These are phyloP conservation scores for Aspergillus haitiensis DNA, from an alignment of 495 filamentous ascomycete species.

Conservation along the genomic window DNA sequence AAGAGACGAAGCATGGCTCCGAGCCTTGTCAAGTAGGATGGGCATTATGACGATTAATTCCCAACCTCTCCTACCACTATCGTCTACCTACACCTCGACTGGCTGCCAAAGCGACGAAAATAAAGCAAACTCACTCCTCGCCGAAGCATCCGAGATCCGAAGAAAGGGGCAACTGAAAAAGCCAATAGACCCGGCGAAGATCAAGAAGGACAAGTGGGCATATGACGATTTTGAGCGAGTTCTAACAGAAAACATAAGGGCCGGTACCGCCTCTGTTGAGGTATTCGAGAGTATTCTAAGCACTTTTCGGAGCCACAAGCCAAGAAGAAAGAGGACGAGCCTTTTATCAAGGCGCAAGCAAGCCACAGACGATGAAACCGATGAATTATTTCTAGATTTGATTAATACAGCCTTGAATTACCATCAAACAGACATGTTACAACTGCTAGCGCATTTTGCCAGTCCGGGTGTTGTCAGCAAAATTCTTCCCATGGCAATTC, in stretches of 20 bases:
- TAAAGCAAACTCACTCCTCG: conserved; percentile 12
- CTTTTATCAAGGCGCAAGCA: conserved; percentile 14
- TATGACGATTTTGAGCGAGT: conserved; percentile 16
- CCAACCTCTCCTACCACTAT: conserved; percentile 5
- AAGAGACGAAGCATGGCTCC: conserved; percentile 16
- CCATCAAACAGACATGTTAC: conserved; percentile 15
- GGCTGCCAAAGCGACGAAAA: conserved; percentile 7
- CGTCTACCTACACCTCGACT: not conserved
- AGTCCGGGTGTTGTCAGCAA: conserved; percentile 10
- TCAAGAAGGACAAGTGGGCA: conserved; percentile 19
- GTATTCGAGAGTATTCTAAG: conserved; percentile 14
- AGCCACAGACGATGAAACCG: conserved; percentile 10
- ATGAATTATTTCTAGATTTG: conserved; percentile 10
- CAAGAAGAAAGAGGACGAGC: conserved; percentile 13
- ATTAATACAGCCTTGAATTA: conserved; percentile 12
- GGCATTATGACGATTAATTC: conserved; percentile 1
- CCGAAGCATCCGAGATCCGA: conserved; percentile 16
- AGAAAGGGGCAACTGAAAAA: conserved; percentile 15
- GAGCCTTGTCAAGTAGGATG: conserved; percentile 15
- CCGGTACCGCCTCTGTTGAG: conserved; percentile 2
- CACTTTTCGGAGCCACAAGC: conserved; percentile 15
- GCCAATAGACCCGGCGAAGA: not conserved
- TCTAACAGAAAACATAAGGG: conserved; percentile 7
- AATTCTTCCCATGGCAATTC: conserved; percentile 15
- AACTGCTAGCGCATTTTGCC: conserved; percentile 13